Evolutionary conservation across 208 protist species (phyloP), one percentile per base, ranked within the genome.

Genomic region (Leishmania gerbilli): DNA sequence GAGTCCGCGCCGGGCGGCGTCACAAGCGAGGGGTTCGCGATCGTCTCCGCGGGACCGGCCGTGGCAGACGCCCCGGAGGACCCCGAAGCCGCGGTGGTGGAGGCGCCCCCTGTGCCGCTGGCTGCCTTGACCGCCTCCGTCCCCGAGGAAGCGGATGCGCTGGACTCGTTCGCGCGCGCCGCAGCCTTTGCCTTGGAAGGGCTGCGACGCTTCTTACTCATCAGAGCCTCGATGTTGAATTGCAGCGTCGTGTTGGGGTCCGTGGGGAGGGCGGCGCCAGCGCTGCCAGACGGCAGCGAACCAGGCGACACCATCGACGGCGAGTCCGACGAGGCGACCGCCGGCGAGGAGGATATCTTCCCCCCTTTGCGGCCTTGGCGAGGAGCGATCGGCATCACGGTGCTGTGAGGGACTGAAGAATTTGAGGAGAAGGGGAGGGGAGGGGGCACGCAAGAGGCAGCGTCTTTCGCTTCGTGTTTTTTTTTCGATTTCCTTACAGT

Each of bases 331-430:
- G 83, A 87, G 42, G 80, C 84, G 71, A 87, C 47, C 77, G 85
- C 79, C 55, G 93, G 89, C 62, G 95, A 93, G 40, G 90, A 83
- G 11, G 83, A 87, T 58, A 98, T 89, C 84, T 98, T 98, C 34
- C 91, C 93, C 31, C 95, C 95, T 79, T 98, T 98, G 51, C 95
- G 83, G 51, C 95, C 92, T 84, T 94, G 93, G 62, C 95, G 95
- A 47, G 91, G 92, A 79, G 79, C 91, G 34, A 88, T 86, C 40
- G 92, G 89, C 94, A 97, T 97, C 71, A 68, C 74, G 19, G 19
- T 51, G 24, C 9, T 68, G 72, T 58, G 11, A 67, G 49, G 51
- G 15, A 42, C 24, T 31, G 47, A 64, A 24, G 60, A 47, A n/a
- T 13, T 34, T 34, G n/a, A 56, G 11, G 53, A 60, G n/a, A 79